These are phyloP conservation scores for Eudorina sp. DNA, from an alignment of 139 green algal species.

Conservation along the genomic window DNA sequence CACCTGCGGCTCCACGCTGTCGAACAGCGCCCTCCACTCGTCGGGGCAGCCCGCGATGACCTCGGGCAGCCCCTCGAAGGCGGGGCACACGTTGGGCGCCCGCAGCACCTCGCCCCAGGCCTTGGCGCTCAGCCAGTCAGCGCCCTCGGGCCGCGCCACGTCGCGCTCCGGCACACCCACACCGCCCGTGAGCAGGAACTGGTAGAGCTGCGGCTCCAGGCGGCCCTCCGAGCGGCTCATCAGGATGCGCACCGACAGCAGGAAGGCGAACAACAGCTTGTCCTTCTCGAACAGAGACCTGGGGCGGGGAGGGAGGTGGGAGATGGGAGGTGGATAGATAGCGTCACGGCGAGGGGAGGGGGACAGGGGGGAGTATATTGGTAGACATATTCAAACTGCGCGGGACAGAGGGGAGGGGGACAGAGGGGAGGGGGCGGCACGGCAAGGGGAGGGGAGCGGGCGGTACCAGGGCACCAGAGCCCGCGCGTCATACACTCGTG, in stretches of 20 bases:
- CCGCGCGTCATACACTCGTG: too few species aligned
- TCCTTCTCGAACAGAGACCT: conserved; percentile 87
- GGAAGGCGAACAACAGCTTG: conserved; percentile 86
- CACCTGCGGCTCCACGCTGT: conserved; percentile 49
- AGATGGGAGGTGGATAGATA: too few species aligned
- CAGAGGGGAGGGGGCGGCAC: background rate
- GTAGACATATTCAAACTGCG: too few species aligned
- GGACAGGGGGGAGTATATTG: background rate
- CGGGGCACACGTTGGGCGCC: conserved; percentile 46
- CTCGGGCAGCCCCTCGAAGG: conserved; percentile 49
- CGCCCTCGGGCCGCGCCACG: background rate
- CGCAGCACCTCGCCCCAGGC: conserved; percentile 73
- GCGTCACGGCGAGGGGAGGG: too few species aligned
- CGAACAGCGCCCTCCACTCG: conserved; percentile 46
- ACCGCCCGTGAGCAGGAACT: conserved; percentile 83
- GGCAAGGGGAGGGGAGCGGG: too few species aligned
- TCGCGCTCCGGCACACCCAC: conserved; percentile 54
- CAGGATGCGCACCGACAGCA: conserved; percentile 74
- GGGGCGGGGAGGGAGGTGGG: background rate
- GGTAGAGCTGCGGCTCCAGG: conserved; percentile 71
- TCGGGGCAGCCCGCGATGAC: conserved; percentile 31
- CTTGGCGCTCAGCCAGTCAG: conserved; percentile 67
- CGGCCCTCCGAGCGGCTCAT: conserved; percentile 47
- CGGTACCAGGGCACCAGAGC: too few species aligned
- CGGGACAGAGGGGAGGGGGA: background rate